Evolutionary conservation across 805 yeast species (phyloP), one percentile per base, ranked within the genome.

Genomic region (Jamesozyma gamospora): DNA sequence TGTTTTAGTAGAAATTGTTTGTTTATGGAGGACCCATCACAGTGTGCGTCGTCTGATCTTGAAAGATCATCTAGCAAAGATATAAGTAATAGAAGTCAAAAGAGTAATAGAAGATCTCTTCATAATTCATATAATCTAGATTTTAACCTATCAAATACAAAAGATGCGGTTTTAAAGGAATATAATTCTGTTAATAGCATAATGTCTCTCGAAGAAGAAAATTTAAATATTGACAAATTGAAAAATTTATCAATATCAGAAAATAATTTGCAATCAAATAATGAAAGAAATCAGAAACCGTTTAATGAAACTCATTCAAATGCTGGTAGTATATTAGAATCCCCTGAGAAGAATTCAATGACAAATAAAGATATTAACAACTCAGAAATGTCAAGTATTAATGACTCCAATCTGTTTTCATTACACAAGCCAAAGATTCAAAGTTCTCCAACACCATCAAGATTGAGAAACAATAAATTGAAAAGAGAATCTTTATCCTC

Each of bases 171-270:
- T 3, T 17, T 18, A n/a, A 18, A 18, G 7, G 17, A n/a, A 8
- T 3, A 9, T 16, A 16, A n/a, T 11, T 7, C 12, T 17, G 8
- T n/a, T 7, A 10, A 31, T 17, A 31, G 14, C 17, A n/a, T 24
- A 7, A 18, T 5, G 7, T 31, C 33, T 3, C 16, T 34, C 15
- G 10, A 25, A 6, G 7, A 27, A n/a, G 25, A 11, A 1, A 10
- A 28, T 39, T 19, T 3, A 14, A 13, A 11, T 2, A 21, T 2
- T 7, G 34, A 18, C 1, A 28, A n/a, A 10, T 19, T 34, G 8
- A 24, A 29, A 6, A 36, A 36, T 6, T 29, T 36, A n/a, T 30
- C 39, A 12, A 29, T 36, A n/a, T n/a, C n/a, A n/a, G n/a, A n/a
- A n/a, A n/a, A n/a, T n/a, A n/a, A n/a, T n/a, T n/a, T n/a, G n/a